Base-by-base conservation (phyloP, 768 basidiomycete species). In the Pleurotus tuoliensis region DNA sequence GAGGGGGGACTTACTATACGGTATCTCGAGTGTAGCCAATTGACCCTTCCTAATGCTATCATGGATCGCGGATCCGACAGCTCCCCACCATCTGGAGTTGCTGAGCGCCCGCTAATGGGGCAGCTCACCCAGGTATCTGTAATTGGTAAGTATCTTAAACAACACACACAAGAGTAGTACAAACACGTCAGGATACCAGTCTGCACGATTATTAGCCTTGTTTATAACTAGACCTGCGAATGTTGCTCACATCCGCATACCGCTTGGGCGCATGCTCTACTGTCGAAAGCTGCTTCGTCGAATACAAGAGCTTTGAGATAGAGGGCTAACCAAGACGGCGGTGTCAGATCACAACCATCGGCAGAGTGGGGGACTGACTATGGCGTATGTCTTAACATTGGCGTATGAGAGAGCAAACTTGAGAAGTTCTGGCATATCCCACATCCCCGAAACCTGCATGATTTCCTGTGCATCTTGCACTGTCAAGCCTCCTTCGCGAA, bases 311-410 rank as follows among this genome's bases (percentile, higher is more conserved):
- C 41, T 71, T 67, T 2, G 80, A 80, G 15, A 80, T 77, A 0
- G 75, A 69, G 1, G 80, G 80, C 80, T 82, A 44, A 30, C 24
- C 18, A 22, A 12, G 9, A 4, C 1, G 13, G 15, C 1, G 3
- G 25, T 13, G 22, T 22, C 22, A 22, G 22, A 22, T 22, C 22
- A 22, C 22, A 3, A 22, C 22, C 22, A 22, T 22, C 2, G 22
- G 22, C 22, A 22, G 22, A 22, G 22, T 22, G 3, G 22, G 22
- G 3, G 15, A 70, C 76, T 56, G 55, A 81, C 79, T 54, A 79
- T 73, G 1, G 61, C 76, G 63, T 78, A 81, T 2, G 80, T 81
- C 66, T 80, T 81, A 71, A 82, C 80, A 57, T 81, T 61, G 1
- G 80, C 81, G 62, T 82, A 78, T 1, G 76, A 66, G 24, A 76